phyloP scores from a whole-genome alignment of 805 yeast species.

The Cyberlindnera mississippiensis region DNA sequence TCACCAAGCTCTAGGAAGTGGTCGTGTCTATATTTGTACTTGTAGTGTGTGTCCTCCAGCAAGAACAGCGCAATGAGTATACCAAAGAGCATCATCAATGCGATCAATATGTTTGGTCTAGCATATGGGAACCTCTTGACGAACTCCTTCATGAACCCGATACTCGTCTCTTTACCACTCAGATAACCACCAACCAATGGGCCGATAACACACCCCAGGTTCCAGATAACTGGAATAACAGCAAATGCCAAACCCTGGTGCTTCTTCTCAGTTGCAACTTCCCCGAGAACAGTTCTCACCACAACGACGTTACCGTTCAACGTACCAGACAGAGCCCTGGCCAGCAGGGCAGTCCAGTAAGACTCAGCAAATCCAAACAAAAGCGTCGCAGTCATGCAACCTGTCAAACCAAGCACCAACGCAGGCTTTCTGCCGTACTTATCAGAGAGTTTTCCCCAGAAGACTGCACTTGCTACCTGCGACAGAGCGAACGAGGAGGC shows the following conservation, averaged over 20 bases:
- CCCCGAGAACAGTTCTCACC: conserved; percentile 16
- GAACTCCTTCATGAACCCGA: conserved; percentile 3
- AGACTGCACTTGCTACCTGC: conserved; percentile 11
- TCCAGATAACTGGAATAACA: conserved; percentile 14
- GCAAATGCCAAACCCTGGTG: conserved; percentile 16
- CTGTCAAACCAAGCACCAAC: conserved; percentile 12
- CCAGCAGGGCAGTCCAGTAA: conserved; percentile 8
- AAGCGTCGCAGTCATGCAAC: conserved; percentile 5
- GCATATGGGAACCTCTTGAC: conserved; percentile 13
- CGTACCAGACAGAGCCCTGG: conserved; percentile 10
- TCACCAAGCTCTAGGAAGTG: conserved; percentile 12
- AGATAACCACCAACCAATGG: conserved; percentile 15
- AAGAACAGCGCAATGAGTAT: conserved; percentile 6
- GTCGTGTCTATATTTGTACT: conserved; percentile 8
- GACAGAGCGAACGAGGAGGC: conserved; percentile 14
- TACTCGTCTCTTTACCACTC: conserved; percentile 10
- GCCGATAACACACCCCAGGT: conserved; percentile 12
- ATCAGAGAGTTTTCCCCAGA: conserved; percentile 16
- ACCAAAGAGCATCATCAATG: conserved; percentile 2
- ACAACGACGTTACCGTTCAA: conserved; percentile 17
- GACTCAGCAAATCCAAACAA: conserved; percentile 11
- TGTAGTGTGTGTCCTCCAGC: conserved; percentile 16
- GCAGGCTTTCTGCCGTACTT: conserved; percentile 15
- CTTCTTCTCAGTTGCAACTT: conserved; percentile 13
- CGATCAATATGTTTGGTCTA: conserved; percentile 12